Percentiles rank a stretch among this genome's conserved stretches.
These are phyloP conservation scores for Picea sitchensis DNA, from an alignment of 75 land plant species.

Conservation along the genomic window DNA sequence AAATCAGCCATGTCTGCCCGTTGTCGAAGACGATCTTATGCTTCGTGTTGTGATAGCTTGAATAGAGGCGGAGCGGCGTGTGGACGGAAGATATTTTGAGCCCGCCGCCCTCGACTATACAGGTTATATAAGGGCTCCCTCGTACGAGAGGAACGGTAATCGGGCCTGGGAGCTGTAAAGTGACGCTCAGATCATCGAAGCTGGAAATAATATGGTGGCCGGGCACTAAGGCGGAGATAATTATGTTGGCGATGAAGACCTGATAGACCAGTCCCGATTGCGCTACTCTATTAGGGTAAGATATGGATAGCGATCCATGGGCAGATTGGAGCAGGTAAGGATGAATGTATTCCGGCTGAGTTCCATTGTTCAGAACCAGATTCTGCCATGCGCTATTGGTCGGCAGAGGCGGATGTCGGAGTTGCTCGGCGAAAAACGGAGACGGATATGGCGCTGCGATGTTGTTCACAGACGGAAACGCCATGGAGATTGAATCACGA, in stretches of 20 bases:
- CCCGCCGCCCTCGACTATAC: constrained; percentile 14
- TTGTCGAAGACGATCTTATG: constrained; percentile 57
- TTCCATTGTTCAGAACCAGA: constrained; percentile 71
- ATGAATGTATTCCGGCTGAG: constrained; percentile 78
- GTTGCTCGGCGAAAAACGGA: constrained; percentile 36
- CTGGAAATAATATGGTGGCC: constrained; percentile 13
- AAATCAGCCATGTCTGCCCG: constrained; percentile 70
- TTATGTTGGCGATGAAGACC: constrained; percentile 46
- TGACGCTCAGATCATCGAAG: constrained; percentile 33
- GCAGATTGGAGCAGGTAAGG: constrained; percentile 71
- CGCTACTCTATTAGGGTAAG: constrained; percentile 47
- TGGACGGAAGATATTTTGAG: constrained; percentile 55
- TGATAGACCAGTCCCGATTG: constrained; percentile 50
- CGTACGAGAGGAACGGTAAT: constrained; percentile 63
- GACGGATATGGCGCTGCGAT: constrained; percentile 68
- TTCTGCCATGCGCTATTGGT: constrained; percentile 90
- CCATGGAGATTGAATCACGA: too few species aligned
- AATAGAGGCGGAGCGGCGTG: constrained; percentile 32
- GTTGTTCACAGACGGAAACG: constrained; percentile 49
- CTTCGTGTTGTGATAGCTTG: constrained; percentile 51
- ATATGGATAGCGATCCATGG: constrained; percentile 50
- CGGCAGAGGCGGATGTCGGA: constrained; percentile 65
- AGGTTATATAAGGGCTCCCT: constrained; percentile 81
- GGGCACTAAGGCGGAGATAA: constrained; percentile 4
- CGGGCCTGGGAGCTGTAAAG: constrained; percentile 13